Evolutionary conservation across 495 filamentous ascomycete genomes (phyloP).

Genomic region (Podospora comata): DNA sequence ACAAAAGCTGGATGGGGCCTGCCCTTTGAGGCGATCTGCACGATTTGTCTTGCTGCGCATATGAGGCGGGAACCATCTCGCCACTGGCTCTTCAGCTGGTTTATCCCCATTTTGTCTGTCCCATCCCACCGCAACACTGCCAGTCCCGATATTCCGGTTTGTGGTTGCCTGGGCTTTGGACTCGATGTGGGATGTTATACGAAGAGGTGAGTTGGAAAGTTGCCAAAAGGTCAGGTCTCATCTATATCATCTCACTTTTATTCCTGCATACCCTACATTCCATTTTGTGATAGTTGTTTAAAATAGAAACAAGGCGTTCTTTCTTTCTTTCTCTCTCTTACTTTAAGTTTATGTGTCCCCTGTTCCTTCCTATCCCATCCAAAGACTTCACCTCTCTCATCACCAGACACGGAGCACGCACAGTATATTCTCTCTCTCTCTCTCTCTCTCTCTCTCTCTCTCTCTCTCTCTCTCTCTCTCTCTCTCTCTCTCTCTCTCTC

Average conservation of each 20-base stretch:
- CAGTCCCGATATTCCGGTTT: neutral
- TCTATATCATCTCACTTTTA: neutral
- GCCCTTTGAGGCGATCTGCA: constrained; percentile 4
- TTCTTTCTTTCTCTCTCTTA: neutral
- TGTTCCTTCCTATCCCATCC: neutral
- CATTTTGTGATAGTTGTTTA: neutral
- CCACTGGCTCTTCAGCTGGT: constrained; percentile 5
- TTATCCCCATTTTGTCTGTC: constrained; percentile 1
- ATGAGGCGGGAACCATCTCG: constrained; percentile 17
- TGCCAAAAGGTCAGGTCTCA: neutral
- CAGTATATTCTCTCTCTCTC: neutral
- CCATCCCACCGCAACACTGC: neutral
- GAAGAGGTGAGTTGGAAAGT: neutral
- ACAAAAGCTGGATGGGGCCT: neutral
- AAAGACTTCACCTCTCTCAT: neutral
- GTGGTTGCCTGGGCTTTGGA: neutral
- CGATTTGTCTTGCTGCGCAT: constrained; percentile 12
- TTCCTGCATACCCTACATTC: neutral
- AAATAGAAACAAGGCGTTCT: neutral
- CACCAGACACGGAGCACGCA: neutral
- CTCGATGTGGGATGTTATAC: neutral
- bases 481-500: neutral
- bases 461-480: neutral
- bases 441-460: neutral
- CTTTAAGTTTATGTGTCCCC: neutral